These are phyloP conservation scores for Malbranchea cinnamomea DNA, from an alignment of 2,329 filamentous ascomycete species.

Conservation along the genomic window DNA sequence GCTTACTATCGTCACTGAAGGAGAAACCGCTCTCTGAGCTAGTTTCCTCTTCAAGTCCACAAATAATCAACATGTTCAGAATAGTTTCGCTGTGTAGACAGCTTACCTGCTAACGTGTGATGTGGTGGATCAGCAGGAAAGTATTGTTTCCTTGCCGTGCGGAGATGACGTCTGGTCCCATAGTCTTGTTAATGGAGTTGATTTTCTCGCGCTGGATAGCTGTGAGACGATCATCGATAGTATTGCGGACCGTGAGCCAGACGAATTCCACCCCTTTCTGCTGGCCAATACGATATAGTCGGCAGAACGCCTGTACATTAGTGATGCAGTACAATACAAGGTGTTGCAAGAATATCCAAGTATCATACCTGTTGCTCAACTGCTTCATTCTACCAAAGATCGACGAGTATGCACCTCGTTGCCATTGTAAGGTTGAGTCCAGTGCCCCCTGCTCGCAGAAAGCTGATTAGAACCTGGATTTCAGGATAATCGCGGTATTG, in stretches of 20 bases:
- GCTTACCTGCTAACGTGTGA: background rate
- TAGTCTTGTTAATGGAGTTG: conserved; percentile 12
- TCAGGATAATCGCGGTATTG: conserved; percentile 29
- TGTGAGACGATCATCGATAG: conserved; percentile 44
- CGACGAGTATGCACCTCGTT: conserved; percentile 40
- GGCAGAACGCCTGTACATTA: conserved; percentile 32
- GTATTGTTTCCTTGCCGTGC: conserved; percentile 3
- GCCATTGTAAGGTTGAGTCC: conserved; percentile 48
- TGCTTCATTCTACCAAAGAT: conserved; percentile 48
- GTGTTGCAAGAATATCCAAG: conserved; percentile 19
- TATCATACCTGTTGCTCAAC: conserved; percentile 42
- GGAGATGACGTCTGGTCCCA: conserved; percentile 13
- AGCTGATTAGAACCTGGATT: conserved; percentile 38
- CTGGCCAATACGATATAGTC: conserved; percentile 53
- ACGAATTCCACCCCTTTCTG: conserved; percentile 42
- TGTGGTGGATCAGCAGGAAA: background rate
- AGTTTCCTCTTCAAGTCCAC: too few species aligned
- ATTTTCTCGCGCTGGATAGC: conserved; percentile 42
- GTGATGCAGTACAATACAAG: conserved; percentile 5
- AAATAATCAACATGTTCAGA: too few species aligned
- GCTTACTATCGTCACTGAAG: too few species aligned
- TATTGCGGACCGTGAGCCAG: conserved; percentile 39
- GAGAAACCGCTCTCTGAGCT: too few species aligned
- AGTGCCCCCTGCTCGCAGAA: conserved; percentile 41
- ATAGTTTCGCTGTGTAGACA: too few species aligned